A percentile compares a stretch with the other conserved stretches of the same genome.
Conservation (phyloP, 306 rosid species). For the Dalbergia cochinchinensis region DNA sequence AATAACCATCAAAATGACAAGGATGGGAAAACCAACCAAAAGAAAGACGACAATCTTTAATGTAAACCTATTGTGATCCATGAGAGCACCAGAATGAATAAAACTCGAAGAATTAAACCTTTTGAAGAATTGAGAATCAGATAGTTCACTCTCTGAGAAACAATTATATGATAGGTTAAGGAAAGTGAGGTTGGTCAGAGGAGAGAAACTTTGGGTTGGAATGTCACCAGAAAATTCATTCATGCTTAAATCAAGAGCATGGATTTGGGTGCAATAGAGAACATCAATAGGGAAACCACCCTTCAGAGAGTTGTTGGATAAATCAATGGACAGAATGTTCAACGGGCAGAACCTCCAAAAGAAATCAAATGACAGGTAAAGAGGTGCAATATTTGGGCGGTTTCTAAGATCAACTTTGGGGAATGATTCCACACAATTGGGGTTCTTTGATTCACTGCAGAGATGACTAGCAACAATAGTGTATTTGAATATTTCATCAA, state of each 20-base stretch:
- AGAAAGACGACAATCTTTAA: slow-evolving; percentile 52
- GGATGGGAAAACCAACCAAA: slow-evolving; percentile 65
- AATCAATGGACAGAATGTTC: slow-evolving; percentile 61
- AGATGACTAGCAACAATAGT: slow-evolving; percentile 81
- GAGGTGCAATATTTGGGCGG: slow-evolving; percentile 60
- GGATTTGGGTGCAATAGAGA: slow-evolving; percentile 66
- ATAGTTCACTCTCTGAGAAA: slow-evolving; percentile 61
- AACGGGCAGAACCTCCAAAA: slow-evolving; percentile 82
- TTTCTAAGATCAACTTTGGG: slow-evolving; percentile 70
- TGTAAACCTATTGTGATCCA: slow-evolving; percentile 50
- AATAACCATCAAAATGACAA: slow-evolving; percentile 60
- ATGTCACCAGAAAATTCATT: slow-evolving; percentile 67
- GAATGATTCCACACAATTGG: slow-evolving; percentile 69
- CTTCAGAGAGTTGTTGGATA: slow-evolving; percentile 68
- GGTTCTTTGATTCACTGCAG: slow-evolving; percentile 75
- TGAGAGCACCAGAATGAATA: slow-evolving; percentile 67
- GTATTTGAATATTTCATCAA: slow-evolving; percentile 70
- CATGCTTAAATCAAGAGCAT: slow-evolving; percentile 68
- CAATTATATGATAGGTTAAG: slow-evolving; percentile 67
- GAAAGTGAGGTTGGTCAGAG: slow-evolving; percentile 60
- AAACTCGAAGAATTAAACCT: slow-evolving; percentile 66
- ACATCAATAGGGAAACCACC: slow-evolving; percentile 65
- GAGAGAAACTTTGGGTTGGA: slow-evolving; percentile 61
- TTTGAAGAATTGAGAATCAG: slow-evolving; percentile 59
- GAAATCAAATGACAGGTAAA: slow-evolving; percentile 77